Evolutionary conservation across 345 rosid species (phyloP).

Genomic region (Eutrema heterophyllum): DNA sequence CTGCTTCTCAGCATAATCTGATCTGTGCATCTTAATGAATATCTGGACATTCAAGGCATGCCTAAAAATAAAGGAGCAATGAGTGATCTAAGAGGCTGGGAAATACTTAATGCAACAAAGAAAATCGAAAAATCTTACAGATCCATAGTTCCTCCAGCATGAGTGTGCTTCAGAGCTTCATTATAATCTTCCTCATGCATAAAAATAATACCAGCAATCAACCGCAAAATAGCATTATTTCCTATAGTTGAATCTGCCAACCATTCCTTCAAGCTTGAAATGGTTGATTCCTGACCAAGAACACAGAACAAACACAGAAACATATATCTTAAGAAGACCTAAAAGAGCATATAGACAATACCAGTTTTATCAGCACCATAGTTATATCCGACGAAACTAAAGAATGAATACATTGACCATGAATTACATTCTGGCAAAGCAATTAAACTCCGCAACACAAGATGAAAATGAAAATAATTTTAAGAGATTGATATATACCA

Average conservation of each 20-base stretch:
- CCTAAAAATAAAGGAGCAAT: conserved; percentile 36
- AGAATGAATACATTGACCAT: no score
- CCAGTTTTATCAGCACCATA: no score
- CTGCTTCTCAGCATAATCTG: conserved; percentile 85
- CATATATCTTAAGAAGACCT: no score
- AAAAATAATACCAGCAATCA: conserved; percentile 88
- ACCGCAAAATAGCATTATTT: conserved; percentile 57
- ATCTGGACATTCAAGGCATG: conserved; percentile 87
- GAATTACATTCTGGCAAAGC: no score
- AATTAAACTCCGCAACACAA: no score
- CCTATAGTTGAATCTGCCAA: conserved; percentile 82
- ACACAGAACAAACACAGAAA: neutral
- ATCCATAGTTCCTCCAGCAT: conserved; percentile 93
- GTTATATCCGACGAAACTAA: no score
- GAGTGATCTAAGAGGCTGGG: neutral
- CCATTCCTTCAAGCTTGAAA: conserved; percentile 84
- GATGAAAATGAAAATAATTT: no score
- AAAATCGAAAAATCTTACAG: conserved; percentile 45
- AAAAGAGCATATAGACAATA: no score
- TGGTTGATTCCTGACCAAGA: conserved; percentile 59
- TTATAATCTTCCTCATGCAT: conserved; percentile 88
- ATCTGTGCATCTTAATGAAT: conserved; percentile 81
- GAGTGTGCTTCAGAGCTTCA: conserved; percentile 89
- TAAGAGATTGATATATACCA: no score
- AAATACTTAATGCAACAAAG: neutral